Evolutionary conservation across 2,329 filamentous ascomycete genomes (phyloP).

Genomic region (Cordyceps cateniannulata): DNA sequence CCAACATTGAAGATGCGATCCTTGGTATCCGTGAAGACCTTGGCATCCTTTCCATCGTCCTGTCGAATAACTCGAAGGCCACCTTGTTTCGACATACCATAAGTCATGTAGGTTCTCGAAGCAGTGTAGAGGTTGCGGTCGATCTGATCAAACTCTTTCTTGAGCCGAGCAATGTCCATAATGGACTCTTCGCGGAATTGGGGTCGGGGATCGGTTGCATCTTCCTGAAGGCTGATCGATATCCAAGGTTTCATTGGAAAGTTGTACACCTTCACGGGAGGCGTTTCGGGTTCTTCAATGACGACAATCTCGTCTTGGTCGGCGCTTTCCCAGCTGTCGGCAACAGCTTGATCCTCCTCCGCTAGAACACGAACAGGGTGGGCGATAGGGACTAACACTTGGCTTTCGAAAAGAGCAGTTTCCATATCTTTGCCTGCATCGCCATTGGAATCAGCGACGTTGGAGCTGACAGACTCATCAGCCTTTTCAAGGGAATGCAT

Average conservation of each 20-base stretch:
- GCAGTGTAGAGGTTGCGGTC: slow-evolving; percentile 90
- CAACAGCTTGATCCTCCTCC: slow-evolving; percentile 53
- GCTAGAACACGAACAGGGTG: slow-evolving; percentile 43
- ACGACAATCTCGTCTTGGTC: slow-evolving; percentile 62
- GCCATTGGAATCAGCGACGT: slow-evolving; percentile 37
- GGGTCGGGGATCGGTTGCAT: slow-evolving; percentile 48
- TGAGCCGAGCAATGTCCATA: slow-evolving; percentile 87
- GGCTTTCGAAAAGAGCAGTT: slow-evolving; percentile 37
- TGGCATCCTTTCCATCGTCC: slow-evolving; percentile 84
- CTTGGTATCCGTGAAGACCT: slow-evolving; percentile 83
- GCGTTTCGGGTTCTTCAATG: slow-evolving; percentile 59
- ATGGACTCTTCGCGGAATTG: slow-evolving; percentile 71
- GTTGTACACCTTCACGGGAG: slow-evolving; percentile 76
- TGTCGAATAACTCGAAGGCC: slow-evolving; percentile 91
- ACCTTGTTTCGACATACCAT: slow-evolving; percentile 87
- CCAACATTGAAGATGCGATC: slow-evolving; percentile 94
- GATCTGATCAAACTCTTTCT: slow-evolving; percentile 97
- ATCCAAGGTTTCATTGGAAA: slow-evolving; percentile 97
- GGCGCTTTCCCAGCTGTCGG: slow-evolving; percentile 89
- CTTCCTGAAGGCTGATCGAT: slow-evolving; percentile 67
- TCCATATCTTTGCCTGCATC: slow-evolving; percentile 43
- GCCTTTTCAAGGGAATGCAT: slow-evolving; percentile 16
- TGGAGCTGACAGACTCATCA: slow-evolving; percentile 31
- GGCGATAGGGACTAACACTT: slow-evolving; percentile 23
- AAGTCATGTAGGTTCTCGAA: slow-evolving; percentile 85